Percentiles rank a stretch among this genome's conserved stretches.
These are phyloP conservation scores for Talaromyces wortmannii DNA, from an alignment of 495 filamentous ascomycete genomes.

Conservation along the genomic window DNA sequence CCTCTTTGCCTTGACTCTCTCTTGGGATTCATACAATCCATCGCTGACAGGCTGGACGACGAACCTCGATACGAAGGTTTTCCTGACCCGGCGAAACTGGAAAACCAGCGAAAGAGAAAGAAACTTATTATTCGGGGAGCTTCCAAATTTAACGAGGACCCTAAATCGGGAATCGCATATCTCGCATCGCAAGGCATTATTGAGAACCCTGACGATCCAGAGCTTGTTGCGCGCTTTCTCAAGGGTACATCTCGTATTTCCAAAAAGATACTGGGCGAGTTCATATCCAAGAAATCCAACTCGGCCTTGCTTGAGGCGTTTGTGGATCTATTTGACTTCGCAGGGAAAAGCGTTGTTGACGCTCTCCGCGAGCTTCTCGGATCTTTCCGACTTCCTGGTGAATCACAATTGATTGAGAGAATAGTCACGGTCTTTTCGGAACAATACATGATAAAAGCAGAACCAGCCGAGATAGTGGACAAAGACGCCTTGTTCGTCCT, in stretches of 20 bases:
- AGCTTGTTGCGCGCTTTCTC: conserved; percentile 71
- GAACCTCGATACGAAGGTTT: conserved; percentile 56
- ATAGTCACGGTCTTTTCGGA: conserved; percentile 83
- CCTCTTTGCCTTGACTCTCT: conserved; percentile 90
- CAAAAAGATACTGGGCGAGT: conserved; percentile 88
- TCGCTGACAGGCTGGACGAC: conserved; percentile 79
- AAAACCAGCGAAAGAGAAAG: conserved; percentile 68
- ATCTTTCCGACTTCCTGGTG: conserved; percentile 90
- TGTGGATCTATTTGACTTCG: conserved; percentile 79
- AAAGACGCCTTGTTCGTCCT: conserved; percentile 87
- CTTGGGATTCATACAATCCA: conserved; percentile 82
- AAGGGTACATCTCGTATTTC: conserved; percentile 80
- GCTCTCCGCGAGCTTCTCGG: conserved; percentile 80
- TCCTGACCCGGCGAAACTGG: conserved; percentile 56
- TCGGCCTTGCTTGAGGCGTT: conserved; percentile 76
- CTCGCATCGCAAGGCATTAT: conserved; percentile 81
- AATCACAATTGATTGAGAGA: conserved; percentile 86
- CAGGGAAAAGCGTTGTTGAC: conserved; percentile 79
- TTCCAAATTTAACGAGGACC: conserved; percentile 90
- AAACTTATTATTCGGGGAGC: conserved; percentile 83
- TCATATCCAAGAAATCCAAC: conserved; percentile 81
- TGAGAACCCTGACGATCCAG: conserved; percentile 61
- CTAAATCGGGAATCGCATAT: conserved; percentile 83
- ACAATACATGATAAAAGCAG: conserved; percentile 70
- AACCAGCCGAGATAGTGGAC: conserved; percentile 71